A percentile compares a stretch with the other conserved stretches of the same genome.
phyloP scores from a whole-genome alignment of 1,139 yeast species.

The Yamadazyma pseudoaaseri region DNA sequence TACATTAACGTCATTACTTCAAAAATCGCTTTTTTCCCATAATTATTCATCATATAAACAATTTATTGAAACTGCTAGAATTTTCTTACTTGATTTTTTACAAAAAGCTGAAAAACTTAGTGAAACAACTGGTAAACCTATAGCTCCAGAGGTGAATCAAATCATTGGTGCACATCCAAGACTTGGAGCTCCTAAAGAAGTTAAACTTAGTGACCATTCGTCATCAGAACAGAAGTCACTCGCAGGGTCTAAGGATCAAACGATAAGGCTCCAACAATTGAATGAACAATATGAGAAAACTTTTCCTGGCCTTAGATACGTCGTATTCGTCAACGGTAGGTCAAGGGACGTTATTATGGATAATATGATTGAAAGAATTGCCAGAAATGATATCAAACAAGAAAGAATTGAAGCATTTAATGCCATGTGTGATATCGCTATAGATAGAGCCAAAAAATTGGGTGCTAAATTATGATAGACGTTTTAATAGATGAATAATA shows the following conservation, averaged over 20 bases:
- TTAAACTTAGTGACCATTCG: constrained; percentile 61
- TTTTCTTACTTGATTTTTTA: constrained; percentile 33
- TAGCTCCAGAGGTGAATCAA: constrained; percentile 36
- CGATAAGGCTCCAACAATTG: constrained; percentile 45
- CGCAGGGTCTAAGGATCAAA: constrained; percentile 46
- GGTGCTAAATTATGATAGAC: constrained; percentile 23
- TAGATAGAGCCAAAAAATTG: constrained; percentile 65
- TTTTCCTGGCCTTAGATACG: constrained; percentile 84
- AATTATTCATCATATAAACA: constrained; percentile 35
- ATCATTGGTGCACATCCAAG: constrained; percentile 91
- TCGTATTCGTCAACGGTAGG: constrained; percentile 89
- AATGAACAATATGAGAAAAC: constrained; percentile 63
- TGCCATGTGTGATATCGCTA: constrained; percentile 89
- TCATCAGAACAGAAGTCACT: constrained; percentile 69
- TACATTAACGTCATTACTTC: constrained; percentile 45
- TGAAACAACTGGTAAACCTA: constrained; percentile 12
- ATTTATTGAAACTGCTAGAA: constrained; percentile 52
- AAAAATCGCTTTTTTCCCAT: constrained; percentile 27
- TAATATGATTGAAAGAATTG: constrained; percentile 63
- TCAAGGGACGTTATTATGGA: constrained; percentile 62
- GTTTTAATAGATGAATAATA: background rate
- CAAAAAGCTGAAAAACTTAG: constrained; percentile 20
- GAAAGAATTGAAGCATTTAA: constrained; percentile 71
- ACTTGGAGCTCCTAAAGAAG: constrained; percentile 59
- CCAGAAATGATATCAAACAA: constrained; percentile 43